Evolutionary conservation across 2,329 filamentous ascomycete genomes (phyloP).

Genomic region (Coleophoma eucalyptorum): DNA sequence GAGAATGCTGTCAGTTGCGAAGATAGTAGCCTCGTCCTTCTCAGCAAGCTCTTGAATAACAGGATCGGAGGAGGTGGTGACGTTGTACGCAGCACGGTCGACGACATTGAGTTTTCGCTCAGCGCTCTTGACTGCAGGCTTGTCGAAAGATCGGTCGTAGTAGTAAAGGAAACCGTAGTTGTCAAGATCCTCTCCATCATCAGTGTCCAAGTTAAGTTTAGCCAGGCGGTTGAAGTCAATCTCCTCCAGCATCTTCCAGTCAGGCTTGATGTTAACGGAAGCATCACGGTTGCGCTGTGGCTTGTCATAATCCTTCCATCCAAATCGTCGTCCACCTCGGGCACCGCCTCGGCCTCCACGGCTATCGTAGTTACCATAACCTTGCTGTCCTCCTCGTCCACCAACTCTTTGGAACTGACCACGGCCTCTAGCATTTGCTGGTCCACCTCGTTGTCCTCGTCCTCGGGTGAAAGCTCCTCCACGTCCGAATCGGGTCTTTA

Average conservation of each 20-base stretch:
- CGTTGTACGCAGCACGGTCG: constrained; percentile 96
- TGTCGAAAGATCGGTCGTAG: constrained; percentile 95
- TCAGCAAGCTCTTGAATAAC: constrained; percentile 96
- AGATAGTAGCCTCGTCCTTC: constrained; percentile 93
- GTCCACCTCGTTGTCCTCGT: constrained; percentile 66
- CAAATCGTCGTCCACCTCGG: constrained; percentile 80
- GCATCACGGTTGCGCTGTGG: constrained; percentile 93
- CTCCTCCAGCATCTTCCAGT: constrained; percentile 95
- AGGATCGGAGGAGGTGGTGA: constrained; percentile 93
- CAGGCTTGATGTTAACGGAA: constrained; percentile 91
- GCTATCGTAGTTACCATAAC: constrained; percentile 66
- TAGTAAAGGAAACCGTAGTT: constrained; percentile 97
- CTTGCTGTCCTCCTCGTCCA: constrained; percentile 62
- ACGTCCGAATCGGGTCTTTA: constrained; percentile 83
- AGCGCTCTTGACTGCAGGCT: constrained; percentile 82
- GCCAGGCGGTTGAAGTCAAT: constrained; percentile 94
- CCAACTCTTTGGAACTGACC: constrained; percentile 67
- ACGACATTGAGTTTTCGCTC: constrained; percentile 85
- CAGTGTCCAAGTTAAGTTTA: constrained; percentile 94
- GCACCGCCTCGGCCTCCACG: constrained; percentile 68
- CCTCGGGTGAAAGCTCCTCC: constrained; percentile 88
- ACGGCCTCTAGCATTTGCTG: constrained; percentile 63
- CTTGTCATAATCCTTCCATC: constrained; percentile 99
- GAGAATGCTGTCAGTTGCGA: constrained; percentile 93
- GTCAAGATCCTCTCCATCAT: constrained; percentile 92